These are phyloP conservation scores for Orbilia ellipsospora DNA, from an alignment of 2,329 filamentous ascomycete genomes.

Conservation along the genomic window DNA sequence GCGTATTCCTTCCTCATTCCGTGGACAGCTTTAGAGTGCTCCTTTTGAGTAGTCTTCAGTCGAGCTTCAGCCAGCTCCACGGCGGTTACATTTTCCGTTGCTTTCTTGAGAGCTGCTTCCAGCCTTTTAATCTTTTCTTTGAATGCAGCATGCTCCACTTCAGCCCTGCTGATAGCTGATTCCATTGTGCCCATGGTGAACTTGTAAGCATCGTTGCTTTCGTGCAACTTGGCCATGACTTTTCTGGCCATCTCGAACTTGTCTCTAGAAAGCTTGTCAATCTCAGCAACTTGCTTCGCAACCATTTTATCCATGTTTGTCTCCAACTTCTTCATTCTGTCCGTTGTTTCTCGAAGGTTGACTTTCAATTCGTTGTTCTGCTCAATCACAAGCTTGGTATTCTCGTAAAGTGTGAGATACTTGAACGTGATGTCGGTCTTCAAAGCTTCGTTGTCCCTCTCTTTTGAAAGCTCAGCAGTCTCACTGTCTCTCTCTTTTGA, in stretches of 20 bases:
- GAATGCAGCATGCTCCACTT: too few relatives aligned
- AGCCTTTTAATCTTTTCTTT: too few relatives aligned
- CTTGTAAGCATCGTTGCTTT: too few relatives aligned
- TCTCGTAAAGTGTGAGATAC: conserved; percentile 16
- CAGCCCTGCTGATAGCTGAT: too few relatives aligned
- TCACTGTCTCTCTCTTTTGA: neutral
- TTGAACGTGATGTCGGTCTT: neutral
- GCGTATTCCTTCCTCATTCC: conserved; percentile 4
- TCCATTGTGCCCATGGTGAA: too few relatives aligned
- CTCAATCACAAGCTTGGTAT: neutral
- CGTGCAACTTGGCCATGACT: too few relatives aligned
- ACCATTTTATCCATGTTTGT: conserved; percentile 16
- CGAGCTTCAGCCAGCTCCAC: neutral
- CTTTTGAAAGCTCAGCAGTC: neutral
- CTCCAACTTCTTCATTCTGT: neutral
- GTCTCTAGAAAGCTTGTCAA: neutral
- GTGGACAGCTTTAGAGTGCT: neutral
- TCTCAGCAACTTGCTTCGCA: conserved; percentile 3
- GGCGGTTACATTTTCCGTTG: neutral
- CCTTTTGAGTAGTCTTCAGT: neutral
- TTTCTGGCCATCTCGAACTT: too few relatives aligned
- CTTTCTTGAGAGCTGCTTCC: conserved; percentile 3
- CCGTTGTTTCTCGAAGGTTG: neutral
- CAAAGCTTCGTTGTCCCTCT: neutral
- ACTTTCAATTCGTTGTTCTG: conserved; percentile 23